phyloP scores from a whole-genome alignment of 2,329 filamentous ascomycete species.

The Whalleya microplaca region DNA sequence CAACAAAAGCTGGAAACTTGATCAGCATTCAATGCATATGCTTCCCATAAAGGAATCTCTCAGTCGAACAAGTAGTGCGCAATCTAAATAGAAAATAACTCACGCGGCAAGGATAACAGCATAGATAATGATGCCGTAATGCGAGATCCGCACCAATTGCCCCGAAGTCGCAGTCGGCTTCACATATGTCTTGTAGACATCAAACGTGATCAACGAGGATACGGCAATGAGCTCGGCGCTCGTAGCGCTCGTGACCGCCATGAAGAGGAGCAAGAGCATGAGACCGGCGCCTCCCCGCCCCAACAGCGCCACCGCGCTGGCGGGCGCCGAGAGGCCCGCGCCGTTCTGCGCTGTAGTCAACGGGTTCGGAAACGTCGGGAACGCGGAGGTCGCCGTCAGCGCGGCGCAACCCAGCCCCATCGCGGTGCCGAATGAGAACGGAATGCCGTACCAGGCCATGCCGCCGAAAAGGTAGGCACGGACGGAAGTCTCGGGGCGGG shows the following conservation, averaged over 20 bases:
- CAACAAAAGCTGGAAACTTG: constrained; percentile 32
- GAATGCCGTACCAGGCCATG: constrained; percentile 44
- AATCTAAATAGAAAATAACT: neutral
- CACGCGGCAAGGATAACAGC: constrained; percentile 37
- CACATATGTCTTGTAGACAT: constrained; percentile 45
- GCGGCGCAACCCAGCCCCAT: constrained; percentile 42
- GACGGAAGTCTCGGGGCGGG: constrained; percentile 43
- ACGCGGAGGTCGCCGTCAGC: constrained; percentile 29
- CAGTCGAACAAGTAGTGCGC: too few species aligned
- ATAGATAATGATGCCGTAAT: constrained; percentile 40
- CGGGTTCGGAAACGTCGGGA: constrained; percentile 39
- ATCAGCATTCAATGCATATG: neutral
- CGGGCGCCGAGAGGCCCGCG: constrained; percentile 38
- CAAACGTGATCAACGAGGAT: constrained; percentile 43
- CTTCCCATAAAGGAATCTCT: too few species aligned
- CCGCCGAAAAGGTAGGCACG: constrained; percentile 47
- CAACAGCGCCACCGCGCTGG: constrained; percentile 40
- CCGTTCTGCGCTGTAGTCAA: constrained; percentile 36
- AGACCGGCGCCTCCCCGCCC: constrained; percentile 40
- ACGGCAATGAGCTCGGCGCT: constrained; percentile 48
- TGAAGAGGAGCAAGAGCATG: constrained; percentile 48
- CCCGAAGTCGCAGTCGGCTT: constrained; percentile 37
- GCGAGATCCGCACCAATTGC: constrained; percentile 39
- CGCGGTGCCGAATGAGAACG: constrained; percentile 41
- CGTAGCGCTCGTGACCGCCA: constrained; percentile 50